Evolutionary conservation across 139 green algal genomes (phyloP).

Genomic region (Gonium pectorale): DNA sequence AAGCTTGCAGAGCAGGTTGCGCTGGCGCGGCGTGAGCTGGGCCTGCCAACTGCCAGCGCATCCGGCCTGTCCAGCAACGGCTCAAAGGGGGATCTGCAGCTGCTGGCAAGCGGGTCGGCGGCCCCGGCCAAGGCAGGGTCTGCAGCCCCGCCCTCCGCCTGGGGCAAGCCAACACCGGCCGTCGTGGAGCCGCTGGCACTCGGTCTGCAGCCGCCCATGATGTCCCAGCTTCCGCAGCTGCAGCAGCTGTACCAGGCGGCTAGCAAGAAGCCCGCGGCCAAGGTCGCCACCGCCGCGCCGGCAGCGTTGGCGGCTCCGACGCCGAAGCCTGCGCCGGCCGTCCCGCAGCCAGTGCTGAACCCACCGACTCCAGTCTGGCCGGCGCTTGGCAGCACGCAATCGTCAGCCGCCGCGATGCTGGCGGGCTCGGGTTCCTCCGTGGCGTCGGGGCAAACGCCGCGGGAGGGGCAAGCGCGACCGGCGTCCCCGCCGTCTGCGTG

Average conservation of each 20-base stretch:
- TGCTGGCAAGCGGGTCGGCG: neutral
- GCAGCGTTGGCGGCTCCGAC: neutral
- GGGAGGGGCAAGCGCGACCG: neutral
- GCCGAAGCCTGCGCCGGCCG: neutral
- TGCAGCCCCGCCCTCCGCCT: constrained; percentile 3
- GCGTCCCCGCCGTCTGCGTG: constrained; percentile 12
- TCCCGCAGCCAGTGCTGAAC: constrained; percentile 7
- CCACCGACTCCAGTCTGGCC: constrained; percentile 30
- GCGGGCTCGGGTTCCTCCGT: neutral
- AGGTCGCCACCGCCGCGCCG: neutral
- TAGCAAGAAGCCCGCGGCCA: neutral
- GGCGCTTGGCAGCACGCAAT: constrained; percentile 8
- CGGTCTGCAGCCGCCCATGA: constrained; percentile 10
- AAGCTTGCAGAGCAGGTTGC: constrained; percentile 54
- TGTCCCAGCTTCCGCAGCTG: constrained; percentile 46
- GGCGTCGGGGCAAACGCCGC: neutral
- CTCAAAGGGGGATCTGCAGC: constrained; percentile 25
- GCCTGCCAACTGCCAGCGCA: neutral
- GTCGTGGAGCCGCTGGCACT: neutral
- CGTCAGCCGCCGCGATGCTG: constrained; percentile 23
- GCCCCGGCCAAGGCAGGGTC: neutral
- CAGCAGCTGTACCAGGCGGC: constrained; percentile 35
- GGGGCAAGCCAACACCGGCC: constrained; percentile 20
- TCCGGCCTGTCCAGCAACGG: neutral
- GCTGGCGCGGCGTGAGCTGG: constrained; percentile 54